A percentile compares a stretch with the other conserved stretches of the same genome.
phyloP scores from a whole-genome alignment of 805 yeast species.

The Clavispora asparagi region DNA sequence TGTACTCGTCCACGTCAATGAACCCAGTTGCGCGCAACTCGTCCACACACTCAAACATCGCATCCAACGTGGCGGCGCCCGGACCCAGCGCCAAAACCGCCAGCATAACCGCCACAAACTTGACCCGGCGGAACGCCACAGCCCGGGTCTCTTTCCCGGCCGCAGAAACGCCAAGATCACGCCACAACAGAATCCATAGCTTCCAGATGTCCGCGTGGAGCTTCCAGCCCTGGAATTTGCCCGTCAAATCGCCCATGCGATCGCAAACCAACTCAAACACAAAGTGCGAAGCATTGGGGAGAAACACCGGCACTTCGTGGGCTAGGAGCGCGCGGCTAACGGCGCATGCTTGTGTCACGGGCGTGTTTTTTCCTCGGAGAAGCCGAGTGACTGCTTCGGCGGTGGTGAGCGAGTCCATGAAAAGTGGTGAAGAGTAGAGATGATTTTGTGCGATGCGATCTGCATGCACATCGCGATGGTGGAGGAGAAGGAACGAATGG shows the following conservation, averaged over 20 bases:
- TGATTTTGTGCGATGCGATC: neutral
- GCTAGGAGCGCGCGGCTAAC: slow-evolving; percentile 29
- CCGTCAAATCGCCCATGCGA: slow-evolving; percentile 49
- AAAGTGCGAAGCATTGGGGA: slow-evolving; percentile 54
- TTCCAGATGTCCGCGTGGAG: slow-evolving; percentile 44
- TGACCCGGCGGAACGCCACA: slow-evolving; percentile 33
- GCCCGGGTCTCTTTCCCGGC: slow-evolving; percentile 26
- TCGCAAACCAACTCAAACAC: slow-evolving; percentile 57
- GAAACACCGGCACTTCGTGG: slow-evolving; percentile 29
- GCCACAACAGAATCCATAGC: slow-evolving; percentile 41
- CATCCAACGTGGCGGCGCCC: slow-evolving; percentile 3
- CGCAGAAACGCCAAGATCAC: slow-evolving; percentile 17
- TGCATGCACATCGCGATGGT: neutral
- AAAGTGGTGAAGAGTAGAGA: neutral
- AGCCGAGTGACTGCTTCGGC: slow-evolving; percentile 51
- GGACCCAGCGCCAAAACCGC: slow-evolving; percentile 7
- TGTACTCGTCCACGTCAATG: slow-evolving; percentile 28
- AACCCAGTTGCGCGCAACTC: slow-evolving; percentile 20
- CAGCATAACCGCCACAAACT: slow-evolving; percentile 13
- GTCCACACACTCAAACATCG: slow-evolving; percentile 15
- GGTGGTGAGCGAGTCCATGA: slow-evolving; percentile 7
- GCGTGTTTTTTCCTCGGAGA: slow-evolving; percentile 49
- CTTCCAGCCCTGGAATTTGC: slow-evolving; percentile 39
- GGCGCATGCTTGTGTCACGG: slow-evolving; percentile 37
- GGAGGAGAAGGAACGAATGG: too few relatives aligned